These are phyloP conservation scores for Dentipellis sp. DNA, from an alignment of 768 basidiomycete species.

Conservation along the genomic window DNA sequence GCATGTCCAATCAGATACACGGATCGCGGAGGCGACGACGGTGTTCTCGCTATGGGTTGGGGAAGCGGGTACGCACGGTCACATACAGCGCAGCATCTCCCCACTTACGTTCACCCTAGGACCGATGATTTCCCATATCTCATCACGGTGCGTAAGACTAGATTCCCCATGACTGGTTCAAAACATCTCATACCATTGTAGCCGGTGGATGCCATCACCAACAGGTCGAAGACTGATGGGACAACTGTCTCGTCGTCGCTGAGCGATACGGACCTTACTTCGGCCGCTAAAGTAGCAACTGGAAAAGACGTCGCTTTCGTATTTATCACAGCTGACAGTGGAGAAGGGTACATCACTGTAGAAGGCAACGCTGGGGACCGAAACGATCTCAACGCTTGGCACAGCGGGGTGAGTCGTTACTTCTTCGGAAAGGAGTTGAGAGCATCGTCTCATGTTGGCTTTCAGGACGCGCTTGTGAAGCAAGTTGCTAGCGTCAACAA, in stretches of 20 bases:
- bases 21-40: slow-evolving; percentile 47
- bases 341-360: slow-evolving; percentile 70
- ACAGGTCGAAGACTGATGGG: not conserved
- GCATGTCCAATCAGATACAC: slow-evolving; percentile 23
- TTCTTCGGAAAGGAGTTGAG: not conserved
- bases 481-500: slow-evolving; percentile 57
- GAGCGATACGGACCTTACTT: not conserved
- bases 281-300: slow-evolving; percentile 7
- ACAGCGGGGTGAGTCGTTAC: not conserved
- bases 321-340: slow-evolving; percentile 71
- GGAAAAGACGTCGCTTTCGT: slow-evolving; percentile 60
- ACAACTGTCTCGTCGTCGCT: not conserved
- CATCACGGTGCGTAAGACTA: not conserved
- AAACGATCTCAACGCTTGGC: slow-evolving; percentile 1
- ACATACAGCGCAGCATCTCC: not conserved
- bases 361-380: slow-evolving; percentile 69
- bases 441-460: not conserved
- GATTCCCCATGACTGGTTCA: not conserved
- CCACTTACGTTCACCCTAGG: not conserved
- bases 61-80: slow-evolving; percentile 17
- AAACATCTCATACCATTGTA: not conserved
- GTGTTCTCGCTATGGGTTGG: slow-evolving; percentile 56
- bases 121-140: slow-evolving; percentile 3
- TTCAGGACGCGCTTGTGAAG: slow-evolving; percentile 29
- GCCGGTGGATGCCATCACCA: slow-evolving; percentile 2